Evolutionary conservation across 768 basidiomycete genomes (phyloP).

Genomic region (Dentipellis sp.): DNA sequence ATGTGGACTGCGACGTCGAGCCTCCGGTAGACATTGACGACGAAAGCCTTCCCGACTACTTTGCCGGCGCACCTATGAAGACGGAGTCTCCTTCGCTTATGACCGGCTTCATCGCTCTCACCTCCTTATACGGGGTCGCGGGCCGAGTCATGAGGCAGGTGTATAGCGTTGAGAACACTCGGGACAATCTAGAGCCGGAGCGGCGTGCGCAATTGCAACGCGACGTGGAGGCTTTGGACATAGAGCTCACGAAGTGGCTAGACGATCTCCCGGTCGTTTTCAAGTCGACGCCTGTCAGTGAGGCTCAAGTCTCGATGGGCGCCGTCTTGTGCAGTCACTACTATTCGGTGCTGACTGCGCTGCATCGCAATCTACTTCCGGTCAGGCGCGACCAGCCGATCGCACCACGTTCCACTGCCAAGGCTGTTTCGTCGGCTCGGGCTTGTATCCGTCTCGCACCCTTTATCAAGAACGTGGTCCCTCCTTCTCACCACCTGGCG

Average conservation of each 20-base stretch:
- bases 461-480: slow-evolving; percentile 76
- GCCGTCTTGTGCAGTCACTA: slow-evolving; percentile 84
- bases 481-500: slow-evolving; percentile 78
- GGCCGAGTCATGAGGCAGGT: slow-evolving; percentile 77
- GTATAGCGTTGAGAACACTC: slow-evolving; percentile 64
- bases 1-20: slow-evolving; percentile 86
- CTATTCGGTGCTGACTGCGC: slow-evolving; percentile 78
- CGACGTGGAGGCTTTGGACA: slow-evolving; percentile 71
- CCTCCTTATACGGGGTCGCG: slow-evolving; percentile 74
- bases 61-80: slow-evolving; percentile 48
- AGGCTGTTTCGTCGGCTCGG: slow-evolving; percentile 77
- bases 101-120: slow-evolving; percentile 72
- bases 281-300: slow-evolving; percentile 64
- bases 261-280: slow-evolving; percentile 66
- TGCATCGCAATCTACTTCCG: slow-evolving; percentile 83
- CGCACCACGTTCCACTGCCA: slow-evolving; percentile 63
- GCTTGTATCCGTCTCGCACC: slow-evolving; percentile 81
- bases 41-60: slow-evolving; percentile 63
- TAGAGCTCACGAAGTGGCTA: slow-evolving; percentile 74
- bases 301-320: slow-evolving; percentile 79
- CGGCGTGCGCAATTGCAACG: slow-evolving; percentile 68
- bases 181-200: slow-evolving; percentile 64
- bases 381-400: slow-evolving; percentile 64
- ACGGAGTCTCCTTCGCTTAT: slow-evolving; percentile 61
- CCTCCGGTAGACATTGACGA: slow-evolving; percentile 80